Evolutionary conservation across 1,284 basidiomycete species (phyloP).

Genomic region (Ustilago trichophora): DNA sequence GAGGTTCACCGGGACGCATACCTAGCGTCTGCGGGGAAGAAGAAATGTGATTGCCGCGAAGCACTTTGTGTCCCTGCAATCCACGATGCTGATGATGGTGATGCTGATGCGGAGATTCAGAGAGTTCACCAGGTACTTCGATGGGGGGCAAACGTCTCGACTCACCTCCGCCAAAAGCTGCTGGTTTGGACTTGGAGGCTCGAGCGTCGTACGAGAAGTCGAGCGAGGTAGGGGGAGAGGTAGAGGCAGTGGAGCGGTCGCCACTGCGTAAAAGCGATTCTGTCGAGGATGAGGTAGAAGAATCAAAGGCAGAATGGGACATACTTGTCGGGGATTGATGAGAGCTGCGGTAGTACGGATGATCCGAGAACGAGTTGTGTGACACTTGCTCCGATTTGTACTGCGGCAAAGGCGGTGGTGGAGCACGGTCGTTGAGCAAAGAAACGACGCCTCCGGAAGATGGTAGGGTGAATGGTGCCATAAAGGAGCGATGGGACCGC

Average conservation of each 20-base stretch:
- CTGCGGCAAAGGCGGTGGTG: constrained; percentile 13
- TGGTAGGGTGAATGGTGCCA: constrained; percentile 45
- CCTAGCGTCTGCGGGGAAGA: constrained; percentile 22
- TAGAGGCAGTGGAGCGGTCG: constrained; percentile 48
- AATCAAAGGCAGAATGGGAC: constrained; percentile 35
- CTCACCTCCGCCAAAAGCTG: constrained; percentile 12
- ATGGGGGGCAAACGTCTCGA: constrained; percentile 38
- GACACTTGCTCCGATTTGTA: constrained; percentile 30
- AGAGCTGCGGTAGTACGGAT: constrained; percentile 12
- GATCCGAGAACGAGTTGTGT: constrained; percentile 15
- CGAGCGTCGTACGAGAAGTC: constrained; percentile 34
- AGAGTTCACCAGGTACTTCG: constrained; percentile 24
- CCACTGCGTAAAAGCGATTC: constrained; percentile 45
- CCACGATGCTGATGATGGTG: constrained; percentile 9
- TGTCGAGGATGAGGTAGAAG: constrained; percentile 40
- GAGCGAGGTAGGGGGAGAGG: constrained; percentile 42
- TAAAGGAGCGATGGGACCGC: constrained; percentile 24
- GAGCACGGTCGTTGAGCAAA: constrained; percentile 52
- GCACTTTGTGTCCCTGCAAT: constrained; percentile 44
- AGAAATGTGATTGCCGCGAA: constrained; percentile 38
- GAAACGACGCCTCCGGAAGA: constrained; percentile 53
- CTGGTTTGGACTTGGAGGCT: constrained; percentile 10
- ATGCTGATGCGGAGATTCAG: not conserved
- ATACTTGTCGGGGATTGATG: constrained; percentile 25
- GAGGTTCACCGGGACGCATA: constrained; percentile 24